Base-by-base conservation (phyloP, 257 asterid species). In the Mitragyna speciosa region DNA sequence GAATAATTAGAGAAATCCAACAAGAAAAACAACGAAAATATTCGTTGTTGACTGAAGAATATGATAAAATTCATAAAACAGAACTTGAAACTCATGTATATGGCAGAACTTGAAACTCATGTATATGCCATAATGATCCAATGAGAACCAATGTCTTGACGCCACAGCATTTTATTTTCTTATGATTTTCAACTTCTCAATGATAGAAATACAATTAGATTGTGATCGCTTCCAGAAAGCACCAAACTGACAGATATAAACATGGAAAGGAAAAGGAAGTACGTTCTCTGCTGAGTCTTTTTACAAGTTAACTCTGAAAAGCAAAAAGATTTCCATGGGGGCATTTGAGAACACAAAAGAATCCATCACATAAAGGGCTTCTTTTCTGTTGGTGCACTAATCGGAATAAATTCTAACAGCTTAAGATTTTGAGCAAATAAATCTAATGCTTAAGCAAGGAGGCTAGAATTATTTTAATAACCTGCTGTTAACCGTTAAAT, bases 1-100 rank as follows among this genome's bases (percentile, higher is more conserved):
- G 47, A 75, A 82, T 41, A 52, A 59, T 78, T 58, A 63, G 30
- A 69, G 0, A 72, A 67, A 36, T 54, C 41, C 31, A 45, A 65
- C 30, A 26, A 51, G 26, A 59, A 48, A 49, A 78, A 58, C 12
- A 54, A 66, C 41, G 12, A 47, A 80, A 36, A 28, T 31, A 72
- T 6, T 43, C 47, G 11, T 39, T 28, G 33, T 16, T 28, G 22
- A 48, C 56, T 59, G 16, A 26, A 28, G 48, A 9, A 28, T 52
- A 48, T 56, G 61, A 70, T 28, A 75, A 72, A 15, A 54, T 41
- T 41, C 36, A 33, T 5, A 52, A 52, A 65, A 41, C 28, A 75
- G 61, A 9, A 54, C 12, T 39, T 73, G 63, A 28, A 41, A n/a
- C 16, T 20, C 48, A 63, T 26, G 24, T 43, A 58, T 6, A 12